These are phyloP conservation scores for Quercus rubra DNA, from an alignment of 306 rosid species.

Conservation along the genomic window DNA sequence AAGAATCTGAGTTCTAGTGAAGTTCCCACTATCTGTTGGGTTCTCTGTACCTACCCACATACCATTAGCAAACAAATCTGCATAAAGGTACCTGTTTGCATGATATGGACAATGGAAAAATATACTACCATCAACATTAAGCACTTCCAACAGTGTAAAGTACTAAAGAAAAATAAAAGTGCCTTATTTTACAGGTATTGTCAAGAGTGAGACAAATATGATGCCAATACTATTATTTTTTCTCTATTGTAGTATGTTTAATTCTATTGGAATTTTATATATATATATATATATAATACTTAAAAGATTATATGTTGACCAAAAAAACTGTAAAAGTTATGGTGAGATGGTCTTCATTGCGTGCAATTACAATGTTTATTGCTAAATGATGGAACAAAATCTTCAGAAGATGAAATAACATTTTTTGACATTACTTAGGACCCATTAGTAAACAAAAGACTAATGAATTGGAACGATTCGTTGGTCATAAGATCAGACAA, in stretches of 20 bases:
- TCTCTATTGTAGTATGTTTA: too few relatives aligned
- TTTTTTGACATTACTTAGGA: neutral
- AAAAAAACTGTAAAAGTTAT: neutral
- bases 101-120: neutral
- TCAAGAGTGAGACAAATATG: neutral
- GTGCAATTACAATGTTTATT: neutral
- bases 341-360: neutral
- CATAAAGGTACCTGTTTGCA: conserved; percentile 32
- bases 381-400: neutral
- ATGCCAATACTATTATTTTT: neutral
- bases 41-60: conserved; percentile 32
- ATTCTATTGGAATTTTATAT: too few relatives aligned
- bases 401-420: neutral
- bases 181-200: neutral
- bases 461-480: neutral
- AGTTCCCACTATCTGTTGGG: conserved; percentile 36
- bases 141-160: neutral
- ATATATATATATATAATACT: too few relatives aligned
- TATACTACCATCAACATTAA: neutral
- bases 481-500: neutral
- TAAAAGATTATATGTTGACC: too few relatives aligned
- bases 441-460: neutral
- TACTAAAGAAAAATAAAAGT: too few relatives aligned
- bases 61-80: conserved; percentile 30
- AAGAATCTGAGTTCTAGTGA: conserved; percentile 3